phyloP scores from a whole-genome alignment of 2,329 filamentous ascomycete genomes.

The Scedosporium boydii region DNA sequence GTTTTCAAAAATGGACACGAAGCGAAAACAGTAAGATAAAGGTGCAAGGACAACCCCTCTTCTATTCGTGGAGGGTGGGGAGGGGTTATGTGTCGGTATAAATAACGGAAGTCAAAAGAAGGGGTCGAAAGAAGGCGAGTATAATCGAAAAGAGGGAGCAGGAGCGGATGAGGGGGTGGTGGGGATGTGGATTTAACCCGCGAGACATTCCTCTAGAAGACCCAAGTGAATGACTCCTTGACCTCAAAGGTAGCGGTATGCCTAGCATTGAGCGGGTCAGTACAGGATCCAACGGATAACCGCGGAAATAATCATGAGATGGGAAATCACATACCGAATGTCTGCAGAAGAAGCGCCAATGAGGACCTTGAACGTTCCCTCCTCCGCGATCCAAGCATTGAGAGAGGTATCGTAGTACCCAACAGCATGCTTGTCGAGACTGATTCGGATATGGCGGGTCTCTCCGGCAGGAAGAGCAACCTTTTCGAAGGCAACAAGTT shows the following conservation, averaged over 20 bases:
- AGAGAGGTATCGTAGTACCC: constrained; percentile 55
- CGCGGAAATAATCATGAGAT: neutral
- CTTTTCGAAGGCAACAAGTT: constrained; percentile 62
- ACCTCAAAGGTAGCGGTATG: constrained; percentile 45
- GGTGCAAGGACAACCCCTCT: too few species aligned
- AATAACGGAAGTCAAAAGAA: neutral
- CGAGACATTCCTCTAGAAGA: constrained; percentile 32
- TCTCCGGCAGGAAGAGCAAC: constrained; percentile 47
- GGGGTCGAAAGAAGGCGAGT: neutral
- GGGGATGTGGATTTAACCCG: neutral
- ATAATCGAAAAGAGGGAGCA: neutral
- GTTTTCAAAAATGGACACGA: neutral
- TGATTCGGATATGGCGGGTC: constrained; percentile 37
- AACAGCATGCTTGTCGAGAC: constrained; percentile 39
- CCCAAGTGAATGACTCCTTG: constrained; percentile 56
- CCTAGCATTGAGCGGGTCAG: constrained; percentile 19
- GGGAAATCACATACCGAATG: constrained; percentile 41
- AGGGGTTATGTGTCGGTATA: too few species aligned
- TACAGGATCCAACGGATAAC: neutral
- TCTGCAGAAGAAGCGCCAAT: constrained; percentile 54
- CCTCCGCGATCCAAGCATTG: constrained; percentile 55
- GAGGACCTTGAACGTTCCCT: constrained; percentile 50
- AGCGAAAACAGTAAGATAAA: neutral
- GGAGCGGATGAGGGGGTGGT: neutral
- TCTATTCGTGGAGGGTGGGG: too few species aligned